These are phyloP conservation scores for Ophiocordyceps camponoti-floridani DNA, from an alignment of 2,329 filamentous ascomycete species.

Conservation along the genomic window DNA sequence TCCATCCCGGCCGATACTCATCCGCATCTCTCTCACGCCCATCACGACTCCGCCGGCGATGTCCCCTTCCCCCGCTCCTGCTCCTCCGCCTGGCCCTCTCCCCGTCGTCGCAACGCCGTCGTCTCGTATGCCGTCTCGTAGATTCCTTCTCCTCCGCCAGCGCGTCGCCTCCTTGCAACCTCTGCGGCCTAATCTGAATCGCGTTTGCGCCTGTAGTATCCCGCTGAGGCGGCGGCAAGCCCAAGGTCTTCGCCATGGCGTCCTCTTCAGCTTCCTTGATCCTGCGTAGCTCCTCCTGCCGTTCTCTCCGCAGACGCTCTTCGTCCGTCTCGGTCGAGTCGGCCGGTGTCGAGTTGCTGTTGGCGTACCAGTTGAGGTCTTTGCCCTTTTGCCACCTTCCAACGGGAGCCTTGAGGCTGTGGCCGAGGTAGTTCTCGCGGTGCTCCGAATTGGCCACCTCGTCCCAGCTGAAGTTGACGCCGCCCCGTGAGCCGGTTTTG, in stretches of 20 bases:
- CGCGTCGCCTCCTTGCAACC: constrained; percentile 8
- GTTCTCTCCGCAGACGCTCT: constrained; percentile 38
- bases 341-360: constrained; percentile 24
- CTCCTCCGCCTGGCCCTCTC: constrained; percentile 17
- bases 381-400: constrained; percentile 79
- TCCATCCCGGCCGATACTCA: constrained; percentile 1
- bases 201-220: constrained; percentile 48
- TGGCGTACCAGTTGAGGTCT: constrained; percentile 47
- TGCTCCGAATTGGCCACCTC: constrained; percentile 76
- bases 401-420: constrained; percentile 81
- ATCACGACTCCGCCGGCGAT: constrained; percentile 11
- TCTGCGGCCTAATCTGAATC: constrained; percentile 36
- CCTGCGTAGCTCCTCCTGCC: constrained; percentile 59
- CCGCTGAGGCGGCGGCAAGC: constrained; percentile 50
- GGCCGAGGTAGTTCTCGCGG: constrained; percentile 78
- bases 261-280: constrained; percentile 90
- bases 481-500: constrained; percentile 79
- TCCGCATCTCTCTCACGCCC: constrained; percentile 7
- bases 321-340: constrained; percentile 38
- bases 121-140: constrained; percentile 11
- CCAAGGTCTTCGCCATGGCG: constrained; percentile 67
- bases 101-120: constrained; percentile 10
- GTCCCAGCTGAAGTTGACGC: constrained; percentile 92
- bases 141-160: constrained; percentile 9
- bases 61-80: constrained; percentile 10